phyloP scores from a whole-genome alignment of 2,329 filamentous ascomycete genomes.

The Fusarium circinatum region DNA sequence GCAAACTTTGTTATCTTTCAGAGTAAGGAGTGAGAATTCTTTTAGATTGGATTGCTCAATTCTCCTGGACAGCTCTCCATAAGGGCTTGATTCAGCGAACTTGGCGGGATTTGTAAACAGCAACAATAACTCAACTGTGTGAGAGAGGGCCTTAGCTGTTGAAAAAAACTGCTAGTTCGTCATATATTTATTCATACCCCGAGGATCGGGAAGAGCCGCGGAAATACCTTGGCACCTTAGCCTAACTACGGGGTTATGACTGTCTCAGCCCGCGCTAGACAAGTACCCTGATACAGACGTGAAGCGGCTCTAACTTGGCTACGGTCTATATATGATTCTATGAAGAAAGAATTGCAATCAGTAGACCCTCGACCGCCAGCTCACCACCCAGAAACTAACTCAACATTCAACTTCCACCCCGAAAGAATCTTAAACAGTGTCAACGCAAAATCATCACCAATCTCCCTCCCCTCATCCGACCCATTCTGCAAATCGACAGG shows the following conservation, averaged over 20 bases:
- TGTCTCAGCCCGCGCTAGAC: too few species aligned
- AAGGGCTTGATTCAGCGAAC: too few species aligned
- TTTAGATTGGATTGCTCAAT: too few species aligned
- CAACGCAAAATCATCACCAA: not conserved
- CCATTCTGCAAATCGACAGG: not conserved
- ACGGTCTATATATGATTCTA: rapidly evolving
- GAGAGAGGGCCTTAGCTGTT: rapidly evolving
- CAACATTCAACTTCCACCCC: not conserved
- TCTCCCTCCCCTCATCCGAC: not conserved
- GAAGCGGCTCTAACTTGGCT: rapidly evolving
- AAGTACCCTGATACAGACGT: too few species aligned
- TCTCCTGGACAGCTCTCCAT: too few species aligned
- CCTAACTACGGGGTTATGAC: rapidly evolving
- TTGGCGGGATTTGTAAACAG: too few species aligned
- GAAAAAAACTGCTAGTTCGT: too few species aligned
- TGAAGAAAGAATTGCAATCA: rapidly evolving
- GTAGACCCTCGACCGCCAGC: rapidly evolving
- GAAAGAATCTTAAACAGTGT: not conserved
- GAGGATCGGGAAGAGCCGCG: too few species aligned
- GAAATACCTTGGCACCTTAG: too few species aligned
- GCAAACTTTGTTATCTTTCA: not conserved
- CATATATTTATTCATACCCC: rapidly evolving
- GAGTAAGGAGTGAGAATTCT: rapidly evolving
- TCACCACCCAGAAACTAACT: not conserved
- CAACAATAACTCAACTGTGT: too few species aligned